Base-by-base conservation (phyloP, 108 stramenopile species). In the Cyclotella sp. region DNA sequence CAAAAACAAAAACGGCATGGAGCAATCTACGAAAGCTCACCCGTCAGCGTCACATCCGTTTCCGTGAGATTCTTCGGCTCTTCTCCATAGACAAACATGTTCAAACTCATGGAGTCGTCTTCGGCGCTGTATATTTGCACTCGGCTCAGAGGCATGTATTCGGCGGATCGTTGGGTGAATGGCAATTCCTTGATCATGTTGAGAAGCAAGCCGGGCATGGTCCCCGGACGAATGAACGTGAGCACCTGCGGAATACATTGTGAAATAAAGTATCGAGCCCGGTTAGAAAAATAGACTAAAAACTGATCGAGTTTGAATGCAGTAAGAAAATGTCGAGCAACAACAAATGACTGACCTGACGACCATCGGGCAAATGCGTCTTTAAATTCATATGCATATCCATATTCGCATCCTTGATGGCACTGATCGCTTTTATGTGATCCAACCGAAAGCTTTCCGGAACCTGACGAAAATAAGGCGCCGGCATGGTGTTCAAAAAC, bases 401-500 rank as follows among this genome's bases (percentile, higher is more conserved):
- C 85, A 86, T 87, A 57, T 82, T 84, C 39, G 88, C 84, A 76
- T 92, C 95, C 61, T 91, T 86, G 51, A 99, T 82, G 41, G 97
- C 91, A 59, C 88, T 81, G 63, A 99, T 94, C 28, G 99, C 97
- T 77, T 97, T 96, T 68, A 99, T 90, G 85, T 99, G 99, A 81
- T 98, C 95, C 80, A 93, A 78, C n/a, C 97, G 91, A 63, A 95
- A 89, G 52, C 87, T 84, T 72, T 96, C 92, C 9, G 92, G 89
- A 10, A 97, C 92, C 76, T 97, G 96, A 0, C 89, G 84, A 84
- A 99, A 99, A 69, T 96, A 96, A 18, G 85, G 73, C 21, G 79
- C 88, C 9, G 98, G 98, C 98, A 98, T 97, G 24, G 94, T 93
- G 10, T 92, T 77, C 66, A 98, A 79, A 81, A 98, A 98, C 98